Evolutionary conservation across 768 basidiomycete species (phyloP).

Genomic region (Boletus edulis): DNA sequence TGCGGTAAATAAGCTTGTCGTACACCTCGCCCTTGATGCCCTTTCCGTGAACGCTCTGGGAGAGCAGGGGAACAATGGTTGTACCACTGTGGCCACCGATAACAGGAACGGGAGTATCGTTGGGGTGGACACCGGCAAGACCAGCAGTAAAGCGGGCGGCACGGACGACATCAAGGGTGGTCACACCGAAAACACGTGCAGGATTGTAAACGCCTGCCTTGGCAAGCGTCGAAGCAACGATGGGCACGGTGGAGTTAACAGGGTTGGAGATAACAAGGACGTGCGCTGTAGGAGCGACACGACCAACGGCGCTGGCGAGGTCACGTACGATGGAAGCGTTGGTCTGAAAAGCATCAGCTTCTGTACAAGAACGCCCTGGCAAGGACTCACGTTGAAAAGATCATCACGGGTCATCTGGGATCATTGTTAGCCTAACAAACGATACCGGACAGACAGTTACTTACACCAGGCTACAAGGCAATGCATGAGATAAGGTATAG

Average conservation of each 20-base stretch:
- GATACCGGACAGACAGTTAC: slow-evolving; percentile 30
- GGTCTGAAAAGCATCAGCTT: slow-evolving; percentile 49
- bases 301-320: slow-evolving; percentile 85
- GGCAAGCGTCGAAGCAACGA: slow-evolving; percentile 88
- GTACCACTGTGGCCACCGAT: slow-evolving; percentile 95
- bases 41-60: slow-evolving; percentile 73
- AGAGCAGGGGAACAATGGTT: slow-evolving; percentile 97
- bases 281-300: slow-evolving; percentile 87
- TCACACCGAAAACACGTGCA: slow-evolving; percentile 88
- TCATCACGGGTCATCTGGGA: slow-evolving; percentile 92
- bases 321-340: slow-evolving; percentile 98
- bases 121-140: slow-evolving; percentile 62
- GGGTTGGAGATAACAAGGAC: slow-evolving; percentile 98
- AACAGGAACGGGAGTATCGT: slow-evolving; percentile 74
- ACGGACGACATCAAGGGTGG: slow-evolving; percentile 97
- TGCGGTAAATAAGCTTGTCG: slow-evolving; percentile 82
- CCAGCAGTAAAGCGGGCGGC: slow-evolving; percentile 86
- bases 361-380: background rate
- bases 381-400: slow-evolving; percentile 79
- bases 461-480: slow-evolving; percentile 71
- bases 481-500: slow-evolving; percentile 25
- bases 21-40: slow-evolving; percentile 71
- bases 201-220: slow-evolving; percentile 94
- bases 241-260: slow-evolving; percentile 97
- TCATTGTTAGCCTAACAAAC: slow-evolving; percentile 25